Evolutionary conservation across 805 yeast genomes (phyloP).

Genomic region (Metschnikowia aberdeeniae): DNA sequence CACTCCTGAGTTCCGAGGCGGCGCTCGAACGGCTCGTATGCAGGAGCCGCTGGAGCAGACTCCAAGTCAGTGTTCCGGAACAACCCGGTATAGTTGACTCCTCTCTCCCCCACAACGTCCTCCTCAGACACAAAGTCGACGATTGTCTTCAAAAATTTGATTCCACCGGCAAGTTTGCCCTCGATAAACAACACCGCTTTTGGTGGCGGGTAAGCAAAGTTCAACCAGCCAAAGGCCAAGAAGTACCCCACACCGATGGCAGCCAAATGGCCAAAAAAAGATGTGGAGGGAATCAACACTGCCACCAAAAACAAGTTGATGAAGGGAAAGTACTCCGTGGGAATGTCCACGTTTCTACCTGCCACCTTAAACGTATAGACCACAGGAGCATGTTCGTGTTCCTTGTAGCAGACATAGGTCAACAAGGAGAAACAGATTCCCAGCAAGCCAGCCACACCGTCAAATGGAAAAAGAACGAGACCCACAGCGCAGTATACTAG

Average conservation of each 20-base stretch:
- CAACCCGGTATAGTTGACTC: slow-evolving; percentile 27
- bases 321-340: slow-evolving; percentile 60
- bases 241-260: slow-evolving; percentile 66
- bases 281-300: slow-evolving; percentile 58
- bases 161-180: slow-evolving; percentile 44
- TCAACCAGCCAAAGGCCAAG: slow-evolving; percentile 54
- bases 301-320: slow-evolving; percentile 44
- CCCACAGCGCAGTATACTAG: slow-evolving; percentile 56
- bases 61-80: slow-evolving; percentile 24
- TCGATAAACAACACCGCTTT: slow-evolving; percentile 65
- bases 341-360: slow-evolving; percentile 43
- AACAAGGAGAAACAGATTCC: slow-evolving; percentile 71
- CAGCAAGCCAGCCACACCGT: slow-evolving; percentile 62
- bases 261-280: slow-evolving; percentile 70
- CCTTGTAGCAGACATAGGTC: slow-evolving; percentile 54
- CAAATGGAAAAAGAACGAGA: slow-evolving; percentile 45
- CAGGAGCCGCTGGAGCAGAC: slow-evolving; percentile 4
- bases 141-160: slow-evolving; percentile 49
- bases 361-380: slow-evolving; percentile 27
- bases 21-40: slow-evolving; percentile 14
- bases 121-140: slow-evolving; percentile 59
- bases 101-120: slow-evolving; percentile 48
- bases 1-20: slow-evolving; percentile 10
- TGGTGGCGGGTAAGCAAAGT: slow-evolving; percentile 62
- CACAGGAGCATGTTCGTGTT: slow-evolving; percentile 37